Conservation (phyloP, 2,329 filamentous ascomycete species). For the Fusarium gaditjirri region DNA sequence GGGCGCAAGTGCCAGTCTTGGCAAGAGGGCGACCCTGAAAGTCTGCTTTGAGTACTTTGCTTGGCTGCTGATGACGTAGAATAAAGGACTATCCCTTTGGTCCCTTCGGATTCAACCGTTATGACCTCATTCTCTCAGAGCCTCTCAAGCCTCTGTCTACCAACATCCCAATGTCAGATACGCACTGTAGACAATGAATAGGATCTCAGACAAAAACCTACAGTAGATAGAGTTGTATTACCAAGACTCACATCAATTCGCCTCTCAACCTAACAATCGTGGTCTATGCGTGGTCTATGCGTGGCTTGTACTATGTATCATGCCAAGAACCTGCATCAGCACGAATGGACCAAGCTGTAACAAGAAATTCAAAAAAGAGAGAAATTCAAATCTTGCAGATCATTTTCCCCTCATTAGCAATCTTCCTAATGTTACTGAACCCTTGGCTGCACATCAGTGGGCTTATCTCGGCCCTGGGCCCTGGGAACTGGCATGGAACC, state of each 20-base stretch:
- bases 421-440: not conserved
- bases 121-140: constrained; percentile 27
- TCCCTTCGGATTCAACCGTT: not conserved
- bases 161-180: not conserved
- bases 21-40: constrained; percentile 37
- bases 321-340: constrained; percentile 11
- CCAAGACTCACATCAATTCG: constrained; percentile 4
- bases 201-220: not conserved
- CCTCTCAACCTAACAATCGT: not conserved
- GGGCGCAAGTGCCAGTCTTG: constrained; percentile 39
- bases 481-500: not conserved
- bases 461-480: not conserved
- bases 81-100: not conserved
- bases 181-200: not conserved
- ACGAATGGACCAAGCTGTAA: not conserved
- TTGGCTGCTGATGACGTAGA: not conserved
- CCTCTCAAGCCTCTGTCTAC: not conserved
- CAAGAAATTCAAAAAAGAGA: not conserved
- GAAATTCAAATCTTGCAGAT: not conserved
- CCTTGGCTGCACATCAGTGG: constrained; percentile 17
- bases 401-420: not conserved
- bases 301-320: not conserved
- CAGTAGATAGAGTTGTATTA: not conserved
- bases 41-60: constrained; percentile 16
- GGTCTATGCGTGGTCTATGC: not conserved